Conservation (phyloP, 495 filamentous ascomycete genomes). For the Lophium mytilinum region DNA sequence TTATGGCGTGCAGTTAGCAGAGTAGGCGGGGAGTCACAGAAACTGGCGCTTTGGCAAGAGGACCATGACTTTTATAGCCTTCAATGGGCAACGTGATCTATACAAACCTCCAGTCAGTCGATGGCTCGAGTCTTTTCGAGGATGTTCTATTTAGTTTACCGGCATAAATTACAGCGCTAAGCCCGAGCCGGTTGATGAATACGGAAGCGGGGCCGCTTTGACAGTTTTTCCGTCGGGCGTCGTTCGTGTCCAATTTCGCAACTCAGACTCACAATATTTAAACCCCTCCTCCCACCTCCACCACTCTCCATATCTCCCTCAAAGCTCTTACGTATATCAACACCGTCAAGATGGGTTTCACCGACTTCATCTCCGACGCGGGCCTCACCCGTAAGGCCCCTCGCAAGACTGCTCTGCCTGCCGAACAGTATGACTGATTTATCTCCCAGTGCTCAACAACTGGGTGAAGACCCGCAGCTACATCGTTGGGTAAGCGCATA, state of each 20-base stretch:
- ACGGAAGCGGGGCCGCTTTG: too few species aligned
- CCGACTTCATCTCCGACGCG: constrained; percentile 79
- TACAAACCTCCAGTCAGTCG: too few species aligned
- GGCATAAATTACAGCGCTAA: too few species aligned
- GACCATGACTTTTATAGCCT: too few species aligned
- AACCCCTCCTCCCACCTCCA: neutral
- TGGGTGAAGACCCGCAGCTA: constrained; percentile 88
- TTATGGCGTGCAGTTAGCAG: neutral
- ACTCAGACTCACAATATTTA: neutral
- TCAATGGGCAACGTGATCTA: too few species aligned
- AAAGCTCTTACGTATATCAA: neutral
- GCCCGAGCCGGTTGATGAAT: too few species aligned
- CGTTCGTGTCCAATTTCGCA: neutral
- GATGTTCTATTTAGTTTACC: too few species aligned
- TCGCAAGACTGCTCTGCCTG: neutral
- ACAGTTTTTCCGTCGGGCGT: constrained; percentile 1
- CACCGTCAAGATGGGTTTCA: constrained; percentile 79
- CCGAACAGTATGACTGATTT: neutral
- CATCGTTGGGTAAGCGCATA: constrained; percentile 69
- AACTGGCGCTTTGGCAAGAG: too few species aligned
- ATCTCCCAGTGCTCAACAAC: constrained; percentile 69
- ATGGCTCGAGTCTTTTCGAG: too few species aligned
- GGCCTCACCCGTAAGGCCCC: constrained; percentile 67
- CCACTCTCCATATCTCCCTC: neutral
- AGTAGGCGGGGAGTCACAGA: neutral